These are phyloP conservation scores for Actinomortierella wolfii DNA, from an alignment of 371 early-diverging fungal genomes.

Conservation along the genomic window DNA sequence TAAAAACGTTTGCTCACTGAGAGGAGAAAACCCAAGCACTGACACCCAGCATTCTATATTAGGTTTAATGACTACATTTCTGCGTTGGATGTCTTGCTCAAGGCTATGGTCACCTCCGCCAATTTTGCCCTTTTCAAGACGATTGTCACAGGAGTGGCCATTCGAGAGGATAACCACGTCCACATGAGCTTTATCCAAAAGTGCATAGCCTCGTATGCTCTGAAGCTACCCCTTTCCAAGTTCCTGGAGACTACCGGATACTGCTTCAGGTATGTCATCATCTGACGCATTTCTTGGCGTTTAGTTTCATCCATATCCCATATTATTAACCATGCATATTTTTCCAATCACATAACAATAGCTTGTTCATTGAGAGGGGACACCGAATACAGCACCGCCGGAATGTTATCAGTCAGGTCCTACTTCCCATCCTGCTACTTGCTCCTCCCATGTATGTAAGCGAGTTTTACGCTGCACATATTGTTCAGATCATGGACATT, in stretches of 20 bases:
- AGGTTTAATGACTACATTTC: slow-evolving; percentile 61
- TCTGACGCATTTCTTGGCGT: not conserved
- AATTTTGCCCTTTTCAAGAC: slow-evolving; percentile 54
- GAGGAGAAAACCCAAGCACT: not conserved
- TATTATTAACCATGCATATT: not conserved
- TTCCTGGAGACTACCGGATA: slow-evolving; percentile 47
- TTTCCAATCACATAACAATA: no score
- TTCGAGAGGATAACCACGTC: slow-evolving; percentile 58
- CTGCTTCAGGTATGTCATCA: slow-evolving; percentile 54
- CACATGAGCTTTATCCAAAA: slow-evolving; percentile 51
- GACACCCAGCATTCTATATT: not conserved
- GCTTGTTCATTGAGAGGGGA: slow-evolving; percentile 49
- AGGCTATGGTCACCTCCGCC: slow-evolving; percentile 49
- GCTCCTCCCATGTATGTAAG: slow-evolving; percentile 48
- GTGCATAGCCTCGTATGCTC: slow-evolving; percentile 47
- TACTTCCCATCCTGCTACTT: slow-evolving; percentile 52
- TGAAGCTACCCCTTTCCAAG: slow-evolving; percentile 45
- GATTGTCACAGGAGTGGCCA: slow-evolving; percentile 53
- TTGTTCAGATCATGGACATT: slow-evolving; percentile 53
- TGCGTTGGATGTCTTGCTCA: slow-evolving; percentile 57
- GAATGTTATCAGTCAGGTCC: slow-evolving; percentile 52
- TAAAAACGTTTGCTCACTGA: no score
- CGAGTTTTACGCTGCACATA: slow-evolving; percentile 54
- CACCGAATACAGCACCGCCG: slow-evolving; percentile 46
- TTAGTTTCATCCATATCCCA: not conserved